Base-by-base conservation (phyloP, 2,329 filamentous ascomycete species). In the Calycina marina region DNA sequence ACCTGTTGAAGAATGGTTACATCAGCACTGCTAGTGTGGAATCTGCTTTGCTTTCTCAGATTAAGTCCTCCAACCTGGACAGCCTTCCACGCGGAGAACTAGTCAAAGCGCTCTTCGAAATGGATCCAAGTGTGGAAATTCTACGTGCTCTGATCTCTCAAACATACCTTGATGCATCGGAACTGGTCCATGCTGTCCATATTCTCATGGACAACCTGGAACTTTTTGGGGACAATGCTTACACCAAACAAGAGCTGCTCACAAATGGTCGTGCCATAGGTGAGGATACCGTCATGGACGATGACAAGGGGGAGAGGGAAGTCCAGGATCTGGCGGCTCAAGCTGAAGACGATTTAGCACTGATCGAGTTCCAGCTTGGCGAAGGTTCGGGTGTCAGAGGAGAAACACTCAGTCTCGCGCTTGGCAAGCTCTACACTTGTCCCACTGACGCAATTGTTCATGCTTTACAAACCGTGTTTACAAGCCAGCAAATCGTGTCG, bases 181-280 rank as follows among this genome's bases (percentile, higher is more conserved):
- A 85, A 49, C 61, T 85, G 4, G 63, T 83, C 2, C 59, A 75
- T 35, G 69, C 73, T 4, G 67, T 85, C 32, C 67, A 72, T 32
- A 56, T 69, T 2, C 59, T 85, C 11, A 77, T 85, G 60, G 64
- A 70, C 28, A 84, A 74, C 43, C 64, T 86, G 25, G 76, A 77
- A 38, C 52, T 74, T n/a, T 33, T 52, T 15, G 49, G 43, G 18
- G 45, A 49, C 12, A 40, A 40, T 29, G 15, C 40, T 9, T 36
- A 30, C n/a, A 37, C 37, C 6, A 45, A 42, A 29, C 44, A 44
- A 31, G 29, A 30, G 3, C 35, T 52, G 3, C 41, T 54, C 10
- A 48, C 45, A 6, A 47, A 46, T 34, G 47, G 42, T 4, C 39
- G 45, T 11, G 20, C 8, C 2, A n/a, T n/a, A 22, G 20, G 8